Conservation (phyloP, 2,329 filamentous ascomycete species). For the Hymenoscyphus scutula region DNA sequence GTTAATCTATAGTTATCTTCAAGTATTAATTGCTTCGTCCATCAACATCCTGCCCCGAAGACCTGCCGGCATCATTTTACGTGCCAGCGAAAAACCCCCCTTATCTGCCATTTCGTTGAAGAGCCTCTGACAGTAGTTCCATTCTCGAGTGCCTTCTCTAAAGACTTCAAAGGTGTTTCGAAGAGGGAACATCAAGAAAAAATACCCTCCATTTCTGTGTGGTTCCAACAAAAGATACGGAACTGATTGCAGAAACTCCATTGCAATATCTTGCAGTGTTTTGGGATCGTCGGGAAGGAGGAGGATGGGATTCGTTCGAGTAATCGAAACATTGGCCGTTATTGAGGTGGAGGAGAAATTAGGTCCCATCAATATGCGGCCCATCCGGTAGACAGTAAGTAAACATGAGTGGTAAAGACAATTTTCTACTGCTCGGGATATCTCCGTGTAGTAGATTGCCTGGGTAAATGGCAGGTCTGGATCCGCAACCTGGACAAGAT, state of each 20-base stretch:
- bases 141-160: slow-evolving; percentile 13
- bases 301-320: slow-evolving; percentile 15
- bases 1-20: neutral
- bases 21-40: slow-evolving; percentile 9
- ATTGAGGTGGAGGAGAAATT: slow-evolving; percentile 7
- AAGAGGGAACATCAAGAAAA: slow-evolving; percentile 19
- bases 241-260: slow-evolving; percentile 16
- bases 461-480: slow-evolving; percentile 13
- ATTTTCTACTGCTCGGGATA: slow-evolving; percentile 14
- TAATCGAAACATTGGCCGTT: slow-evolving; percentile 3
- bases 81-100: slow-evolving; percentile 20
- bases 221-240: slow-evolving; percentile 14
- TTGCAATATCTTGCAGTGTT: slow-evolving; percentile 17
- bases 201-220: slow-evolving; percentile 17
- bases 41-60: slow-evolving; percentile 12
- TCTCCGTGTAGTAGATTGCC: slow-evolving; percentile 13
- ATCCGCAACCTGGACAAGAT: slow-evolving; percentile 7
- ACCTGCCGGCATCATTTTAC: slow-evolving; percentile 15
- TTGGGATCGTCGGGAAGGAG: slow-evolving; percentile 21
- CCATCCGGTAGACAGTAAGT: slow-evolving; percentile 17
- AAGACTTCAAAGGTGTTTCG: slow-evolving; percentile 18
- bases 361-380: slow-evolving; percentile 13
- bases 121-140: slow-evolving; percentile 14
- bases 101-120: slow-evolving; percentile 19
- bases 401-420: slow-evolving; percentile 17